A percentile compares a stretch with the other conserved stretches of the same genome.
These are phyloP conservation scores for Ceratocystis harringtonii DNA, from an alignment of 2,329 filamentous ascomycete species.

Conservation along the genomic window DNA sequence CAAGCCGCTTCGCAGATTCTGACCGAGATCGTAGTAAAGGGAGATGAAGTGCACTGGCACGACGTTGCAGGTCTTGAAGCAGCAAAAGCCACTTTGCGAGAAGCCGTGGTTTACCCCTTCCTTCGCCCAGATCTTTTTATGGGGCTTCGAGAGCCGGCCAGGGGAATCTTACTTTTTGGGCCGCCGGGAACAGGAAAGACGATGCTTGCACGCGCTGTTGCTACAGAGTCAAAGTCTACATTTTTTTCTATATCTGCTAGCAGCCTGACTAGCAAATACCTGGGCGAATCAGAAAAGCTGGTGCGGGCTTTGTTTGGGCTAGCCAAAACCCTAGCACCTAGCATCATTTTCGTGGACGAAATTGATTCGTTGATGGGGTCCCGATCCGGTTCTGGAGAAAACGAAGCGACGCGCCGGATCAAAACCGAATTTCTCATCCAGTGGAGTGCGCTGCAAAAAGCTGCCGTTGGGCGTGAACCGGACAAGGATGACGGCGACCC, in stretches of 20 bases:
- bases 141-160: conserved; percentile 81
- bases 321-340: conserved; percentile 78
- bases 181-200: conserved; percentile 98
- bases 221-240: conserved; percentile 84
- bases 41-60: conserved; percentile 87
- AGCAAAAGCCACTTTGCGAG: conserved; percentile 82
- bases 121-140: conserved; percentile 89
- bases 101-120: conserved; percentile 95
- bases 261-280: conserved; percentile 85
- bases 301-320: conserved; percentile 81
- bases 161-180: conserved; percentile 91
- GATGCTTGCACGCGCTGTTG: conserved; percentile 88
- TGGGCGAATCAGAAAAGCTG: conserved; percentile 92
- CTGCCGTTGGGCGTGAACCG: conserved; percentile 66
- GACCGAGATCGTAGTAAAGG: conserved; percentile 88
- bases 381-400: conserved; percentile 67
- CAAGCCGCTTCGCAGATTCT: conserved; percentile 78
- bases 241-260: conserved; percentile 97
- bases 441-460: conserved; percentile 86
- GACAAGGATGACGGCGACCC: conserved; percentile 46
- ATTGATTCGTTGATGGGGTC: conserved; percentile 88
- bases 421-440: conserved; percentile 98
- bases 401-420: conserved; percentile 83
- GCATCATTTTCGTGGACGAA: conserved; percentile 96
- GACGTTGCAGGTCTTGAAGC: conserved; percentile 84